Percentiles rank a stretch among this genome's conserved stretches.
These are phyloP conservation scores for Sergeia podlipaevii DNA, from an alignment of 208 protist genomes.

Conservation along the genomic window DNA sequence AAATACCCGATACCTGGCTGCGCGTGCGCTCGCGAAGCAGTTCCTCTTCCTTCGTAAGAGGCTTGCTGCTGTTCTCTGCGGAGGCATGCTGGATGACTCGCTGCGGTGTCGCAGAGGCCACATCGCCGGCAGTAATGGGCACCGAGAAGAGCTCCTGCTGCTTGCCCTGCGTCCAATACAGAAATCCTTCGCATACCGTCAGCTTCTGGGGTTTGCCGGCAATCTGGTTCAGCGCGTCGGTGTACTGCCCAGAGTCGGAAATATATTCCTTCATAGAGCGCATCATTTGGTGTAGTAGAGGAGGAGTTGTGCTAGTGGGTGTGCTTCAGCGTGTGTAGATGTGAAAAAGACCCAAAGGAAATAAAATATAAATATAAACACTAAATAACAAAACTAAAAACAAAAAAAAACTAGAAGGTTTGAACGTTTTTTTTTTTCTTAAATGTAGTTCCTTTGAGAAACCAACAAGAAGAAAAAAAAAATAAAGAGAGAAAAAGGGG, in stretches of 20 bases:
- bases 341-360: not conserved
- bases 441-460: too few relatives aligned
- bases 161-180: constrained; percentile 83
- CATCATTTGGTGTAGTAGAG: too few relatives aligned
- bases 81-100: constrained; percentile 1
- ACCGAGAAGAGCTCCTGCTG: constrained; percentile 61
- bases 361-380: constrained; percentile 5
- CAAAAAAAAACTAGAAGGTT: constrained; percentile 11
- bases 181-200: constrained; percentile 31
- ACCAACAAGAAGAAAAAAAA: constrained; percentile 1
- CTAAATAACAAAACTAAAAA: constrained; percentile 8
- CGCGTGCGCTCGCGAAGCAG: constrained; percentile 77
- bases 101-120: constrained; percentile 11
- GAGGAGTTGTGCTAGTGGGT: too few relatives aligned
- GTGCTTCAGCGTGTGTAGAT: not conserved
- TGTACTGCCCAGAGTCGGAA: constrained; percentile 34
- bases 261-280: constrained; percentile 37
- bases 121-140: constrained; percentile 8
- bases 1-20: constrained; percentile 55
- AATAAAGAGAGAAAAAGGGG: not conserved
- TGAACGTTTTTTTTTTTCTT: too few relatives aligned
- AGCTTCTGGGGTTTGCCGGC: constrained; percentile 64
- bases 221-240: constrained; percentile 16
- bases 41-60: constrained; percentile 71
- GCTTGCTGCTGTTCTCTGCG: not conserved